A percentile compares a stretch with the other conserved stretches of the same genome.
These are phyloP conservation scores for Lindgomyces ingoldianus DNA, from an alignment of 495 filamentous ascomycete species.

Conservation along the genomic window DNA sequence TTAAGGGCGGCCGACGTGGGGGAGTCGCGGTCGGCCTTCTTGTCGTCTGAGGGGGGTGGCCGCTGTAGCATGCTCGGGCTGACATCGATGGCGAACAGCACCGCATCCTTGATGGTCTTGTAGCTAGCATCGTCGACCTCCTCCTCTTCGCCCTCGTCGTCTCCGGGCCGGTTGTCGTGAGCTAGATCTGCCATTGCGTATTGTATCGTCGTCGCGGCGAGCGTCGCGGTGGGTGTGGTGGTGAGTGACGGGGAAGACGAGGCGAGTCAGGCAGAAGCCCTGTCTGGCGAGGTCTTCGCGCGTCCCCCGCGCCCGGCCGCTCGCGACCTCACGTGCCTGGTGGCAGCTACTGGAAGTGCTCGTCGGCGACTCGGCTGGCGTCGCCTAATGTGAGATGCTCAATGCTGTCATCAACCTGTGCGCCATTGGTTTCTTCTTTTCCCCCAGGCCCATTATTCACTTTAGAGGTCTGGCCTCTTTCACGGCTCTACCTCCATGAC, in stretches of 20 bases:
- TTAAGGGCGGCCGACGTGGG: constrained; percentile 82
- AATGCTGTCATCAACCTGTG: too few relatives aligned
- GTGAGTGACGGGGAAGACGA: not conserved
- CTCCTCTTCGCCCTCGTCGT: constrained; percentile 61
- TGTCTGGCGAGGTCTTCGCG: too few relatives aligned
- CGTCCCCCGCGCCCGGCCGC: too few relatives aligned
- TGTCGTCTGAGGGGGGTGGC: constrained; percentile 64
- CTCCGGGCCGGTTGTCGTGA: constrained; percentile 40
- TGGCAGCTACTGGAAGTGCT: too few relatives aligned
- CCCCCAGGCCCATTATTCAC: constrained; percentile 9
- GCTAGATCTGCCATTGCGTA: constrained; percentile 27
- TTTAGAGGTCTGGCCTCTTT: constrained; percentile 9
- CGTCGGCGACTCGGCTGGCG: too few relatives aligned
- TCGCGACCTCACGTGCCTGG: too few relatives aligned
- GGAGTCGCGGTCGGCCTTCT: constrained; percentile 71
- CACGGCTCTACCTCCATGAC: not conserved
- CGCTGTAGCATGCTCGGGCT: constrained; percentile 82
- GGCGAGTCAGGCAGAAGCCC: too few relatives aligned
- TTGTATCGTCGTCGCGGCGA: not conserved
- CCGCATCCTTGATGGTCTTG: constrained; percentile 90
- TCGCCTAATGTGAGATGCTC: too few relatives aligned
- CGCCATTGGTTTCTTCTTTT: too few relatives aligned
- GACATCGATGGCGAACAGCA: constrained; percentile 94
- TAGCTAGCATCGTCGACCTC: constrained; percentile 70
- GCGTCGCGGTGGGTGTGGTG: not conserved